These are phyloP conservation scores for Pyricularia grisea DNA, from an alignment of 2,329 filamentous ascomycete species.

Conservation along the genomic window DNA sequence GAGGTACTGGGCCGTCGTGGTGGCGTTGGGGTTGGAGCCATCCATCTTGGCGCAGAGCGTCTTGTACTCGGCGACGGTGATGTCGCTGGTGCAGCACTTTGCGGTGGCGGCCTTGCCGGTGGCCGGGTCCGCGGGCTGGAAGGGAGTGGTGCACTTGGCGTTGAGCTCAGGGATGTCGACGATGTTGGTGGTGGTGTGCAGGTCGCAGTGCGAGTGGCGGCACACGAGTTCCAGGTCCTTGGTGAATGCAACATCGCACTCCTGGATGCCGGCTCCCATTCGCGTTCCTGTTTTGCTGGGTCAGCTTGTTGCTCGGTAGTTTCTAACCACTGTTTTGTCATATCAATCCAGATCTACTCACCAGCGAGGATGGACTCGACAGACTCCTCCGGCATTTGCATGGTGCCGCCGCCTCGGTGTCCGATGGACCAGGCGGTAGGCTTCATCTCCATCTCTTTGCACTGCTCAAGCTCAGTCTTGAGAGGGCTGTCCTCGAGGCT, in stretches of 20 bases:
- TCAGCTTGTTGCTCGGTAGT: neutral
- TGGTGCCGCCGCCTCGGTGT: constrained; percentile 51
- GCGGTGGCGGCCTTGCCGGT: constrained; percentile 44
- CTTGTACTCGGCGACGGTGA: constrained; percentile 59
- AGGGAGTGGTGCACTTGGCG: constrained; percentile 53
- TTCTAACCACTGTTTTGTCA: neutral
- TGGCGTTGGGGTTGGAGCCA: constrained; percentile 47
- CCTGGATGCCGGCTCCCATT: constrained; percentile 57
- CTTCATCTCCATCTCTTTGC: constrained; percentile 43
- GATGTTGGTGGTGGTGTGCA: constrained; percentile 62
- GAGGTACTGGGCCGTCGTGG: constrained; percentile 47
- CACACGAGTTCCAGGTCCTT: constrained; percentile 57
- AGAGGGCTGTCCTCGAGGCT: constrained; percentile 51
- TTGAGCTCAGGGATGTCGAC: constrained; percentile 50
- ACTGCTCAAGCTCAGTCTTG: constrained; percentile 49
- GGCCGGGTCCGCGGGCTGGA: constrained; percentile 36
- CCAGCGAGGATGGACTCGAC: constrained; percentile 50
- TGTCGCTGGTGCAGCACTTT: constrained; percentile 63
- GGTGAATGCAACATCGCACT: constrained; percentile 62
- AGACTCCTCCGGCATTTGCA: constrained; percentile 58
- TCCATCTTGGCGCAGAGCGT: constrained; percentile 65
- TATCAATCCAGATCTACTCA: constrained; percentile 6
- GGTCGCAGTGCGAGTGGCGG: constrained; percentile 57
- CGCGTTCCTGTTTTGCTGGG: constrained; percentile 18
- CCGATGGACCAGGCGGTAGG: constrained; percentile 48